Percentiles rank a stretch among this genome's conserved stretches.
phyloP scores from a whole-genome alignment of 140 eudicot genomes.

The Anethum foeniculum region DNA sequence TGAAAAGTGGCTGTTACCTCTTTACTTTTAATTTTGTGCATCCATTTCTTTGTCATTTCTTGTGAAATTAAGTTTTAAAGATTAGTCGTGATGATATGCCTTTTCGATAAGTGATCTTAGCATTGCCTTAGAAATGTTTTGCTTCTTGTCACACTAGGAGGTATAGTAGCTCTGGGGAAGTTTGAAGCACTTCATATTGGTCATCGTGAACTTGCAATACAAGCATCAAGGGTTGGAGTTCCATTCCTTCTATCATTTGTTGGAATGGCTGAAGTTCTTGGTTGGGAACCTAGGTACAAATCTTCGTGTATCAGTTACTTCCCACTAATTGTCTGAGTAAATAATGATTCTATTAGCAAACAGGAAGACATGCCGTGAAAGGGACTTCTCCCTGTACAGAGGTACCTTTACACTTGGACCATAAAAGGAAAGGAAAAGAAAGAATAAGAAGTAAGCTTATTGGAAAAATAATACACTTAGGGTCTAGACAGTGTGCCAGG shows the following conservation, averaged over 20 bases:
- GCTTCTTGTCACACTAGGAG: conserved; percentile 36
- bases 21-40: neutral
- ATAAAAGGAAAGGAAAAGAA: neutral
- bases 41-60: neutral
- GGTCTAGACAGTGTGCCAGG: neutral
- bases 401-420: neutral
- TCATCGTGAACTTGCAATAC: conserved; percentile 96
- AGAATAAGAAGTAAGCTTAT: neutral
- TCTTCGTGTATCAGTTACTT: neutral
- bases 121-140: conserved; percentile 2
- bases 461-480: neutral
- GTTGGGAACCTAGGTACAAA: conserved; percentile 90
- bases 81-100: neutral
- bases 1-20: neutral
- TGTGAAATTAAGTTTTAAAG: neutral
- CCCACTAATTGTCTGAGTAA: neutral
- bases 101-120: neutral
- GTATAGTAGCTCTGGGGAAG: conserved; percentile 93
- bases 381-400: neutral
- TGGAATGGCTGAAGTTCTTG: conserved; percentile 94
- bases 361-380: neutral
- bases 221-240: conserved; percentile 77
- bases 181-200: conserved; percentile 98
- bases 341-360: neutral
- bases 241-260: conserved; percentile 80